phyloP scores from a whole-genome alignment of 495 filamentous ascomycete genomes.

The Darksidea phi region DNA sequence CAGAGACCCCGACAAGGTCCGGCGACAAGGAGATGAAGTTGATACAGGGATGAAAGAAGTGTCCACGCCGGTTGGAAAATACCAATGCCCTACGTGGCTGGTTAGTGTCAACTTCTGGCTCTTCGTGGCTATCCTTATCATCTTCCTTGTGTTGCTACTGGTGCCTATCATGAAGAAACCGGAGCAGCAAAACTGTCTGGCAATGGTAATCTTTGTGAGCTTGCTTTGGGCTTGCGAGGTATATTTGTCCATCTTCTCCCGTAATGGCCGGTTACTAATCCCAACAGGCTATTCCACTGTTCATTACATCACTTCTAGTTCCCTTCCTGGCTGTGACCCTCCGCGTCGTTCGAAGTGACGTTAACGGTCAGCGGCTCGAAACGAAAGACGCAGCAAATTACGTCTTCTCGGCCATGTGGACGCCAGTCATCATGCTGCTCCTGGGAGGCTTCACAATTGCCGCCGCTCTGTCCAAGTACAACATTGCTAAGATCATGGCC shows the following conservation, averaged over 20 bases:
- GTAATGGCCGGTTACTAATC: constrained; percentile 22
- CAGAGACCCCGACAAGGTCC: constrained; percentile 63
- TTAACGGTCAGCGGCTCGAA: constrained; percentile 67
- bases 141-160: constrained; percentile 71
- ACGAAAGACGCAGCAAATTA: constrained; percentile 73
- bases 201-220: constrained; percentile 90
- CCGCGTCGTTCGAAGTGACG: constrained; percentile 74
- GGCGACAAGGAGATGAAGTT: constrained; percentile 77
- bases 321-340: constrained; percentile 91
- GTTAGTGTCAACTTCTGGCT: constrained; percentile 76
- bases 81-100: constrained; percentile 75
- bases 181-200: constrained; percentile 94
- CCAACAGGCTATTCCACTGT: constrained; percentile 85
- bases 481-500: constrained; percentile 94
- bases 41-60: constrained; percentile 65
- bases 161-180: constrained; percentile 75
- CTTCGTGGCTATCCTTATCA: constrained; percentile 64
- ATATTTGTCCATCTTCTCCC: background rate
- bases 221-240: constrained; percentile 96
- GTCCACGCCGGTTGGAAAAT: constrained; percentile 74
- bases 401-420: constrained; percentile 97
- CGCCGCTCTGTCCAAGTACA: constrained; percentile 92
- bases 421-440: constrained; percentile 96
- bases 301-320: constrained; percentile 91
- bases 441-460: constrained; percentile 96